These are phyloP conservation scores for Colletotrichum acutatum DNA, from an alignment of 2,329 filamentous ascomycete genomes.

Conservation along the genomic window DNA sequence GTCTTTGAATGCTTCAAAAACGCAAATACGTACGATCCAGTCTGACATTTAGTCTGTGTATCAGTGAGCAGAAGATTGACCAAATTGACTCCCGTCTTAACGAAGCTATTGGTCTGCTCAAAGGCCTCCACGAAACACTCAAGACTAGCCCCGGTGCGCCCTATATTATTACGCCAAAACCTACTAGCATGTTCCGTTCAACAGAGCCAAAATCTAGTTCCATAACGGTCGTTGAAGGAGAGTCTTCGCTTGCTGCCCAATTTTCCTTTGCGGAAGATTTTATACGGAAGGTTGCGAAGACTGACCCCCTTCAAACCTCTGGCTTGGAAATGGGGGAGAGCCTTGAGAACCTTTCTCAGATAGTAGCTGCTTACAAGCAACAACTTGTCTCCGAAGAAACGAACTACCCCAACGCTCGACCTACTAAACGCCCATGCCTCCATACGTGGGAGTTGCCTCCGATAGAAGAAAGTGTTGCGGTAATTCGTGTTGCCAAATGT, in stretches of 20 bases:
- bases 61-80: conserved; percentile 50
- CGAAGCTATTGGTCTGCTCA: conserved; percentile 44
- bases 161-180: conserved; percentile 29
- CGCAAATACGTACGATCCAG: too few relatives aligned
- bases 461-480: conserved; percentile 18
- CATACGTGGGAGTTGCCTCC: conserved; percentile 22
- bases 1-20: too few relatives aligned
- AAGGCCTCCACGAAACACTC: conserved; percentile 42
- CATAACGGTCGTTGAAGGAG: conserved; percentile 49
- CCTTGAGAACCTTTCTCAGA: conserved; percentile 45
- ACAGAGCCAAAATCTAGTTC: not conserved
- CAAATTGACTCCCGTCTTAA: conserved; percentile 48
- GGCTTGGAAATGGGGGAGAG: conserved; percentile 47
- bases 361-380: conserved; percentile 40
- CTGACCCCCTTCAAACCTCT: conserved; percentile 35
- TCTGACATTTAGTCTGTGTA: too few relatives aligned
- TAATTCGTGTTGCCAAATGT: conserved; percentile 21
- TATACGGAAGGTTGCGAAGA: conserved; percentile 48
- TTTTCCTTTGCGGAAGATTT: conserved; percentile 58
- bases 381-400: conserved; percentile 40
- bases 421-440: not conserved
- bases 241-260: conserved; percentile 57
- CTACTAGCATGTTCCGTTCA: conserved; percentile 20
- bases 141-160: not conserved
- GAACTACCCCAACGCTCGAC: conserved; percentile 39